A percentile compares a stretch with the other conserved stretches of the same genome.
These are phyloP conservation scores for Chamaenerion angustifolium DNA, from an alignment of 345 rosid genomes.

Conservation along the genomic window DNA sequence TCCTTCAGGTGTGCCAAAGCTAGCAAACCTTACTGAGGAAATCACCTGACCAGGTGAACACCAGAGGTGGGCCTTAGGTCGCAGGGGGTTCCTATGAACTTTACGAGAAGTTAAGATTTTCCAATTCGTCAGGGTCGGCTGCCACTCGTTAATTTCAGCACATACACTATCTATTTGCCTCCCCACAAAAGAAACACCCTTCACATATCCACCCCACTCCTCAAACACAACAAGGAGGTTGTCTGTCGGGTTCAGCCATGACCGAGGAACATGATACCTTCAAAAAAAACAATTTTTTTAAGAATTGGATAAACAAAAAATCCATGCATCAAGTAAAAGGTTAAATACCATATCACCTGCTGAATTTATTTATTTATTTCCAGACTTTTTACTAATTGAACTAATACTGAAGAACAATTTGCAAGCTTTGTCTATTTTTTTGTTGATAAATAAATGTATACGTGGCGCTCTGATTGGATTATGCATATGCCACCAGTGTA, in stretches of 20 bases:
- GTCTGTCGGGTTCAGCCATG: constrained; percentile 15
- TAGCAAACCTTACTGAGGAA: constrained; percentile 74
- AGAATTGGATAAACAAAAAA: too few relatives aligned
- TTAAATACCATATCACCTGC: too few relatives aligned
- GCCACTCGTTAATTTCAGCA: constrained; percentile 2
- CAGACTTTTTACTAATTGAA: too few relatives aligned
- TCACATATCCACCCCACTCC: constrained; percentile 15
- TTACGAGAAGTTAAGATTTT: not conserved
- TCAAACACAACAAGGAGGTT: constrained; percentile 12
- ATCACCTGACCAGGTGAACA: constrained; percentile 86
- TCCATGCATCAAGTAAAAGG: too few relatives aligned
- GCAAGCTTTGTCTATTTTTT: too few relatives aligned
- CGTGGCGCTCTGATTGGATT: too few relatives aligned
- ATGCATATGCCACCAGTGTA: too few relatives aligned
- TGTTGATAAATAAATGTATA: too few relatives aligned
- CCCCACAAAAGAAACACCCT: constrained; percentile 11
- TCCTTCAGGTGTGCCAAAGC: constrained; percentile 93
- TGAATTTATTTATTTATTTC: too few relatives aligned
- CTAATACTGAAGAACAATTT: not conserved
- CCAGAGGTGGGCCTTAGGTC: constrained; percentile 5
- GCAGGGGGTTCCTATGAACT: not conserved
- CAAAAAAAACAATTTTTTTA: too few relatives aligned
- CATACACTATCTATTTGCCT: constrained; percentile 6
- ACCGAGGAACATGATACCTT: constrained; percentile 16
- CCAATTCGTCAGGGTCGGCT: constrained; percentile 2